These are phyloP conservation scores for Silene latifolia DNA, from an alignment of 148 eudicot genomes.

Conservation along the genomic window DNA sequence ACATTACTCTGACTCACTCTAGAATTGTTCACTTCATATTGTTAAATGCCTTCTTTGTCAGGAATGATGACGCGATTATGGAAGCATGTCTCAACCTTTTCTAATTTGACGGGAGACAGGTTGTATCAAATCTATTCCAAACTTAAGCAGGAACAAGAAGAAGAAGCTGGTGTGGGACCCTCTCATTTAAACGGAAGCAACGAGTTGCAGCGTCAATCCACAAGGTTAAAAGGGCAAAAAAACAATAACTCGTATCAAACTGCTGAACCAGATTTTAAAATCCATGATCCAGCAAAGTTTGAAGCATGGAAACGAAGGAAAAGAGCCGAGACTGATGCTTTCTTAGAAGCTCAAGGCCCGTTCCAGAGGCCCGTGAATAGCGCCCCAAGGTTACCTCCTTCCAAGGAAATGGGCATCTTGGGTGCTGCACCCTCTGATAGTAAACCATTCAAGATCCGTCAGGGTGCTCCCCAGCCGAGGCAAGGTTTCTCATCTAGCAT, in stretches of 20 bases:
- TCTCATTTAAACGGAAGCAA: constrained; percentile 58
- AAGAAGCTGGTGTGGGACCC: constrained; percentile 63
- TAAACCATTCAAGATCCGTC: constrained; percentile 51
- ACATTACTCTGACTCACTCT: background rate
- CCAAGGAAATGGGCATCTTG: constrained; percentile 66
- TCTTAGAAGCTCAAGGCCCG: constrained; percentile 47
- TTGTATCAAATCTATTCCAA: constrained; percentile 86
- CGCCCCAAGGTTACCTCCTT: constrained; percentile 46
- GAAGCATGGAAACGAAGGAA: constrained; percentile 89
- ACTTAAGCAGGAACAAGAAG: constrained; percentile 73
- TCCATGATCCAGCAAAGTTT: constrained; percentile 61
- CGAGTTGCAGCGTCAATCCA: constrained; percentile 32
- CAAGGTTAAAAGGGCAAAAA: constrained; percentile 38
- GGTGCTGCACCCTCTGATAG: constrained; percentile 81
- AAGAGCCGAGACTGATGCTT: constrained; percentile 67
- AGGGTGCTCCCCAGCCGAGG: constrained; percentile 48
- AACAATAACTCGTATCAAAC: constrained; percentile 30
- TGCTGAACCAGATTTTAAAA: constrained; percentile 40
- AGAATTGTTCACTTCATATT: background rate
- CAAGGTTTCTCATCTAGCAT: constrained; percentile 59
- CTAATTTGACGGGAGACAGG: constrained; percentile 84
- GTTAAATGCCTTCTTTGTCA: constrained; percentile 22
- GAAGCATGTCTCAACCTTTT: constrained; percentile 88
- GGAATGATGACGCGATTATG: constrained; percentile 91
- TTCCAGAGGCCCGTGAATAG: constrained; percentile 46